A percentile compares a stretch with the other conserved stretches of the same genome.
These are phyloP conservation scores for Candida odintsovae DNA, from an alignment of 805 yeast species.

Conservation along the genomic window DNA sequence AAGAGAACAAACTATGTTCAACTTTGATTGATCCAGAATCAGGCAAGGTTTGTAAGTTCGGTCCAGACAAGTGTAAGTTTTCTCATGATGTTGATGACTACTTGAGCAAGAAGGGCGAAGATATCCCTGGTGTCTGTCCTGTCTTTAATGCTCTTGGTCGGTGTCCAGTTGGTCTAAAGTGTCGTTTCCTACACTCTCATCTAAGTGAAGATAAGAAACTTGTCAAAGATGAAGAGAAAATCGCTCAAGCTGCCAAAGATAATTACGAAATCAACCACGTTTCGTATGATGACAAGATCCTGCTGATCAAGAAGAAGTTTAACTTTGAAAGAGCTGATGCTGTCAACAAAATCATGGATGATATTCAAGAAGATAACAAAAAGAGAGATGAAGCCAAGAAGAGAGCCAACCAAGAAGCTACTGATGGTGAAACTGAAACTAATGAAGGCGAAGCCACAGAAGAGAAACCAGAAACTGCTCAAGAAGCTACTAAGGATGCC, in stretches of 20 bases:
- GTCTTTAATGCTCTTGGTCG: slow-evolving; percentile 75
- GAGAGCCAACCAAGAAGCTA: slow-evolving; percentile 21
- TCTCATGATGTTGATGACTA: slow-evolving; percentile 71
- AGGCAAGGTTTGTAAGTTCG: slow-evolving; percentile 48
- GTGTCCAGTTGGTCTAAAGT: slow-evolving; percentile 89
- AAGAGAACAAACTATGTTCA: slow-evolving; percentile 59
- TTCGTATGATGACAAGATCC: slow-evolving; percentile 31
- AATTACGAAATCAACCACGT: slow-evolving; percentile 65
- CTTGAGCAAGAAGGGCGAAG: slow-evolving; percentile 59
- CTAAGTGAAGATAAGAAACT: slow-evolving; percentile 41
- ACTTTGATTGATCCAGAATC: slow-evolving; percentile 51
- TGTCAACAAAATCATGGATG: slow-evolving; percentile 59
- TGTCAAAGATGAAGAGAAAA: slow-evolving; percentile 36
- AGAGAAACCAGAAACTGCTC: slow-evolving; percentile 6
- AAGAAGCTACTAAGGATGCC: slow-evolving; percentile 28
- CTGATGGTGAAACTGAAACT: slow-evolving; percentile 23
- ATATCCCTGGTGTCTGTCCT: slow-evolving; percentile 78
- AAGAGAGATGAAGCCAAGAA: slow-evolving; percentile 30
- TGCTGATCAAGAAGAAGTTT: slow-evolving; percentile 46
- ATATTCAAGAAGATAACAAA: slow-evolving; percentile 37
- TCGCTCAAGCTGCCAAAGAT: slow-evolving; percentile 26
- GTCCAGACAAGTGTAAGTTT: slow-evolving; percentile 66
- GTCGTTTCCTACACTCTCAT: slow-evolving; percentile 86
- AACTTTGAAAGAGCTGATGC: slow-evolving; percentile 51
- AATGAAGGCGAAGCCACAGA: slow-evolving; percentile 20